phyloP scores from a whole-genome alignment of 2,329 filamentous ascomycete genomes.

The Paecilomyces formosus region DNA sequence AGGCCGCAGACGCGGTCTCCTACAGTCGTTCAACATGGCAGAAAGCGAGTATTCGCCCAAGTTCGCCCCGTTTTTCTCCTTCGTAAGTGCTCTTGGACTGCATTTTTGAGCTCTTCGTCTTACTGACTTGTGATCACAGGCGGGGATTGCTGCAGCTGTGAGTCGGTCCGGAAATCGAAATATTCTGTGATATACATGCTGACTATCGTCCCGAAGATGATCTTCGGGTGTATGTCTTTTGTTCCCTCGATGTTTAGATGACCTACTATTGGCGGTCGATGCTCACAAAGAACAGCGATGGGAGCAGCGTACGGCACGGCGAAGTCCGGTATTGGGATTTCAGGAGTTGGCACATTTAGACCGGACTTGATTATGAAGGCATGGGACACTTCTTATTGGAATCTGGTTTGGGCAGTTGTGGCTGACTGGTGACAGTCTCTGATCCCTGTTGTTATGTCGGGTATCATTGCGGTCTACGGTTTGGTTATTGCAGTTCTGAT shows the following conservation, averaged over 20 bases:
- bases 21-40: slow-evolving; percentile 26
- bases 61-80: slow-evolving; percentile 62
- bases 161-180: slow-evolving; percentile 14
- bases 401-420: neutral
- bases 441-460: slow-evolving; percentile 73
- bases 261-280: slow-evolving; percentile 3
- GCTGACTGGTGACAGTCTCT: slow-evolving; percentile 34
- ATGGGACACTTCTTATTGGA: slow-evolving; percentile 10
- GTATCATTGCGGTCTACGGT: slow-evolving; percentile 97
- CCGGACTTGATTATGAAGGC: slow-evolving; percentile 65
- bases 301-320: slow-evolving; percentile 63
- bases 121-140: slow-evolving; percentile 29
- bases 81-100: slow-evolving; percentile 41
- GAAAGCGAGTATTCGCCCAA: slow-evolving; percentile 50
- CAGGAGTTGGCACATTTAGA: slow-evolving; percentile 58
- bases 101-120: slow-evolving; percentile 3
- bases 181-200: slow-evolving; percentile 10
- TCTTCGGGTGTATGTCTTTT: slow-evolving; percentile 42
- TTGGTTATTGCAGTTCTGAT: slow-evolving; percentile 96
- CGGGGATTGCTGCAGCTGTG: slow-evolving; percentile 44
- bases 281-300: slow-evolving; percentile 40
- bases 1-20: slow-evolving; percentile 78
- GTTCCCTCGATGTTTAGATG: slow-evolving; percentile 2
- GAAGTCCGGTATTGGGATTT: slow-evolving; percentile 61
- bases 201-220: slow-evolving; percentile 34